These are phyloP conservation scores for Citropsis articulata DNA, from an alignment of 345 rosid genomes.

Conservation along the genomic window DNA sequence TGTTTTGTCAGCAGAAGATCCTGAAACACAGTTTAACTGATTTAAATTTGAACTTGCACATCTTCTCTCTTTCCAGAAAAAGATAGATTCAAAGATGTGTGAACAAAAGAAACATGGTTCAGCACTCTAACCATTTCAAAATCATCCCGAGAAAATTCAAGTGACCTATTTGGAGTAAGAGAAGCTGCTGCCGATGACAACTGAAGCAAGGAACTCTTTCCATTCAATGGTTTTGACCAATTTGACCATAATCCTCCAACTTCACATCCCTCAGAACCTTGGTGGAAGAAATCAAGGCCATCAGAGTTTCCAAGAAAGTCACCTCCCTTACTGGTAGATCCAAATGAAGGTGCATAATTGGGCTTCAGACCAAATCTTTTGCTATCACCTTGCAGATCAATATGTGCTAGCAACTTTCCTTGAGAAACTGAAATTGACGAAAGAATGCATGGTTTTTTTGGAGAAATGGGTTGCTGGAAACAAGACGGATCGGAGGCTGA, in stretches of 20 bases:
- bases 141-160: conserved; percentile 33
- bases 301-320: conserved; percentile 25
- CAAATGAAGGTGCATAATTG: conserved; percentile 20
- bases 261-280: conserved; percentile 32
- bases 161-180: conserved; percentile 24
- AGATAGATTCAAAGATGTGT: conserved; percentile 11
- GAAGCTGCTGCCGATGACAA: conserved; percentile 30
- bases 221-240: conserved; percentile 29
- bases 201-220: conserved; percentile 29
- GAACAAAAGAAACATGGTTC: conserved; percentile 4
- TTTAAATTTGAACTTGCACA: not conserved
- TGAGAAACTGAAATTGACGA: conserved; percentile 29
- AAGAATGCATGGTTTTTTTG: conserved; percentile 21
- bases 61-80: not conserved
- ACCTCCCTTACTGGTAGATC: conserved; percentile 30
- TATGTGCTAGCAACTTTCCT: conserved; percentile 28
- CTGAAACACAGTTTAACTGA: not conserved
- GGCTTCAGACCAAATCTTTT: conserved; percentile 30
- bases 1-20: not conserved
- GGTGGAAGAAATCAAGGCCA: conserved; percentile 22
- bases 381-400: conserved; percentile 31
- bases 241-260: conserved; percentile 29
- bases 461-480: conserved; percentile 33
- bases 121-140: conserved; percentile 46
- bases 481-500: conserved; percentile 27